These are phyloP conservation scores for Erythrophleum ivorense DNA, from an alignment of 331 rosid species.

Conservation along the genomic window DNA sequence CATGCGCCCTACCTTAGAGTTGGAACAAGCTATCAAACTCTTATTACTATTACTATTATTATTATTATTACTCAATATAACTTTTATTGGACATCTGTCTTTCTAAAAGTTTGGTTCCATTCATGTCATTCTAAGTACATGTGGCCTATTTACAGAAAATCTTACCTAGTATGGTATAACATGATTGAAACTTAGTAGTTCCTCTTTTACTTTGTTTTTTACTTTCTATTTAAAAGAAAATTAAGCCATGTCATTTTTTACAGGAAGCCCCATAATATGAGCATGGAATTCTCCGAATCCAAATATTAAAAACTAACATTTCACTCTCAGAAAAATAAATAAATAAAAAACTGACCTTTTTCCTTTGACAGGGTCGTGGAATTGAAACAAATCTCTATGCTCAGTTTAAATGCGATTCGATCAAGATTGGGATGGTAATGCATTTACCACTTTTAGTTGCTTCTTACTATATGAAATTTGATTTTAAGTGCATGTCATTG, in stretches of 20 bases:
- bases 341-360: not conserved
- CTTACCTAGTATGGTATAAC: not conserved
- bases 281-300: not conserved
- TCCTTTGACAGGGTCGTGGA: conserved; percentile 82
- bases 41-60: not conserved
- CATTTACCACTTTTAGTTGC: not conserved
- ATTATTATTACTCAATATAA: not conserved
- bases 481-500: too few relatives aligned
- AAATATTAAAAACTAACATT: not conserved
- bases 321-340: not conserved
- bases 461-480: not conserved
- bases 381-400: conserved; percentile 94
- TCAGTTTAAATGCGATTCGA: conserved; percentile 87
- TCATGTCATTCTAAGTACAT: not conserved
- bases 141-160: not conserved
- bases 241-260: not conserved
- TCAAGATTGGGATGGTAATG: conserved; percentile 92
- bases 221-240: not conserved
- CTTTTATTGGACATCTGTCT: not conserved
- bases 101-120: not conserved
- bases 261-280: not conserved
- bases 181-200: not conserved
- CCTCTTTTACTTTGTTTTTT: not conserved
- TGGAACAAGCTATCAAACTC: too few relatives aligned
- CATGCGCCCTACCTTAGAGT: too few relatives aligned